Evolutionary conservation across 2,329 filamentous ascomycete species (phyloP).

Genomic region (Cytospora piceicola): DNA sequence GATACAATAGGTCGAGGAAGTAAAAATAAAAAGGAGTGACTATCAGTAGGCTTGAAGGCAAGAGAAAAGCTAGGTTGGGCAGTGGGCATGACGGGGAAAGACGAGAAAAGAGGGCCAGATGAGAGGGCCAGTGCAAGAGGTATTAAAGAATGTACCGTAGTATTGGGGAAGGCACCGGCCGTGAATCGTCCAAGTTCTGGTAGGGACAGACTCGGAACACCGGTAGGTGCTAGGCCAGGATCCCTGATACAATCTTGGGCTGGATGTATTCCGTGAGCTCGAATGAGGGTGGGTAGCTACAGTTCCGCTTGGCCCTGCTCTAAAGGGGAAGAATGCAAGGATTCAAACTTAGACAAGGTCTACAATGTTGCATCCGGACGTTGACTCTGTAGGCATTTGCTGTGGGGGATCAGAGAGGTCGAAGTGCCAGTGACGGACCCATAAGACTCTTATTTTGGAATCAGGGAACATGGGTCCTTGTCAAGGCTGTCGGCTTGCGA

Average conservation of each 20-base stretch:
- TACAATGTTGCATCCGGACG: slow-evolving; percentile 46
- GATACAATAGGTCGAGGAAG: slow-evolving; percentile 40
- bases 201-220: slow-evolving; percentile 53
- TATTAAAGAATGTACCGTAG: slow-evolving; percentile 54
- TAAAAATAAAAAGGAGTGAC: slow-evolving; percentile 56
- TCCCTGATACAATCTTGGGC: slow-evolving; percentile 51
- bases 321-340: slow-evolving; percentile 44
- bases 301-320: slow-evolving; percentile 44
- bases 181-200: slow-evolving; percentile 44
- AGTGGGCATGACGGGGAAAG: slow-evolving; percentile 45
- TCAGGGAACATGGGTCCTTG: slow-evolving; percentile 37
- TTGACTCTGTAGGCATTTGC: slow-evolving; percentile 47
- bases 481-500: slow-evolving; percentile 33
- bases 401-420: slow-evolving; percentile 39
- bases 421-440: slow-evolving; percentile 39
- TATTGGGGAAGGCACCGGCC: slow-evolving; percentile 48
- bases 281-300: slow-evolving; percentile 41
- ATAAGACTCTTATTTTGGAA: slow-evolving; percentile 39
- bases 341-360: slow-evolving; percentile 42
- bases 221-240: slow-evolving; percentile 57
- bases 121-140: slow-evolving; percentile 54
- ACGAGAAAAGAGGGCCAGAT: slow-evolving; percentile 45
- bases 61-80: slow-evolving; percentile 38
- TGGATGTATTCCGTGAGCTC: slow-evolving; percentile 40
- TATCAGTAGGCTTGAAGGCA: slow-evolving; percentile 44